Conservation (phyloP, 2,329 filamentous ascomycete species). For the Cyclaneusma minus region DNA sequence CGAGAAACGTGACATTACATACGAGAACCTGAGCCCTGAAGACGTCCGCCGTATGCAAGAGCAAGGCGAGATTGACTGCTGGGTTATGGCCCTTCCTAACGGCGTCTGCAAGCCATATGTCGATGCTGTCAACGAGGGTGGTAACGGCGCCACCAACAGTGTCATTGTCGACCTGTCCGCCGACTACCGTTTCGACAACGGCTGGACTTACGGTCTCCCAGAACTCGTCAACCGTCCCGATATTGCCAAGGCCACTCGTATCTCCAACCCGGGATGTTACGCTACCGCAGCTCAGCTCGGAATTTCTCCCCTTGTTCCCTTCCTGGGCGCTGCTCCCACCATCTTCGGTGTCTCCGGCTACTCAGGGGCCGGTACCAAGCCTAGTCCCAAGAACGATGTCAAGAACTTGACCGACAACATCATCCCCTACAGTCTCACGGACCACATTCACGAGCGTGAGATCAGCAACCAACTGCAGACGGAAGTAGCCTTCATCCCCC, state of each 20-base stretch:
- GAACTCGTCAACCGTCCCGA: constrained; percentile 66
- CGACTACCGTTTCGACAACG: constrained; percentile 77
- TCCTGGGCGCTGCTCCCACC: constrained; percentile 64
- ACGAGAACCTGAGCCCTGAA: constrained; percentile 78
- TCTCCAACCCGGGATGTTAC: constrained; percentile 90
- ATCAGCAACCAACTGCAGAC: constrained; percentile 65
- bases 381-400: constrained; percentile 84
- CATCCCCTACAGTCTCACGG: constrained; percentile 80
- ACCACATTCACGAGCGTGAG: constrained; percentile 90
- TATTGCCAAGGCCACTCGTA: constrained; percentile 65
- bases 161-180: constrained; percentile 91
- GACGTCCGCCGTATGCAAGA: constrained; percentile 77
- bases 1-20: constrained; percentile 77
- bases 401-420: constrained; percentile 72
- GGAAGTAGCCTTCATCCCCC: constrained; percentile 73
- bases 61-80: constrained; percentile 77
- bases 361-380: constrained; percentile 89
- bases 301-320: constrained; percentile 63
- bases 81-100: constrained; percentile 95
- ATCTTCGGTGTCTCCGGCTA: constrained; percentile 90
- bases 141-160: constrained; percentile 43
- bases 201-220: constrained; percentile 82
- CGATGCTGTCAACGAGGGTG: constrained; percentile 65
- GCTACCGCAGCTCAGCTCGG: constrained; percentile 85
- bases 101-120: constrained; percentile 89